Evolutionary conservation across 1,139 yeast genomes (phyloP).

Genomic region (Hansenula sp.): DNA sequence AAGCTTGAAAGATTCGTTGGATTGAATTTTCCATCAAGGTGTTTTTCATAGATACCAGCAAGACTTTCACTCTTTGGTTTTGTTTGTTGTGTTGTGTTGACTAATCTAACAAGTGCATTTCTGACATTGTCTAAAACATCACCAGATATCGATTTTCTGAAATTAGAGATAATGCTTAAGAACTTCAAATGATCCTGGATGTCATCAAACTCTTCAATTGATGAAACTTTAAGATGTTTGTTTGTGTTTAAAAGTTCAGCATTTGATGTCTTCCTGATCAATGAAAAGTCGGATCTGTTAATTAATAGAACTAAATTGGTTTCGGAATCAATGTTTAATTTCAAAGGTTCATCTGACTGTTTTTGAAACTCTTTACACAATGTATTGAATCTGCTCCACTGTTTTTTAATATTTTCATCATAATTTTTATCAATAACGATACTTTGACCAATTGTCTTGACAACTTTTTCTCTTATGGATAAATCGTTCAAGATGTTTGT

Average conservation of each 20-base stretch:
- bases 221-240: slow-evolving; percentile 6
- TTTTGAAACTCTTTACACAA: slow-evolving; percentile 66
- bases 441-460: slow-evolving; percentile 26
- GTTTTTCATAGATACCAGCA: slow-evolving; percentile 30
- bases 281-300: slow-evolving; percentile 24
- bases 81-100: slow-evolving; percentile 13
- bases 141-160: slow-evolving; percentile 21
- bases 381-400: slow-evolving; percentile 60
- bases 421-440: slow-evolving; percentile 23
- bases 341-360: slow-evolving; percentile 51
- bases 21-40: slow-evolving; percentile 28
- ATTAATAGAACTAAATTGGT: slow-evolving; percentile 14
- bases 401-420: slow-evolving; percentile 29
- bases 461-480: slow-evolving; percentile 28
- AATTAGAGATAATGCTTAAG: slow-evolving; percentile 19
- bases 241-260: slow-evolving; percentile 26
- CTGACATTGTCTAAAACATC: slow-evolving; percentile 18
- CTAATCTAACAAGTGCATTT: slow-evolving; percentile 11
- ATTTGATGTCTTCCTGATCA: slow-evolving; percentile 24
- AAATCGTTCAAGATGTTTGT: slow-evolving; percentile 11
- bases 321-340: slow-evolving; percentile 27
- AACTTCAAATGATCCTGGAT: slow-evolving; percentile 17
- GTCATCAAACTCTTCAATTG: slow-evolving; percentile 5
- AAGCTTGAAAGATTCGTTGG: slow-evolving; percentile 25
- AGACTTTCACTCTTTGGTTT: slow-evolving; percentile 25